A percentile compares a stretch with the other conserved stretches of the same genome.
Conservation (phyloP, 1,284 basidiomycete genomes). For the Fomitiporia mediterranea region DNA sequence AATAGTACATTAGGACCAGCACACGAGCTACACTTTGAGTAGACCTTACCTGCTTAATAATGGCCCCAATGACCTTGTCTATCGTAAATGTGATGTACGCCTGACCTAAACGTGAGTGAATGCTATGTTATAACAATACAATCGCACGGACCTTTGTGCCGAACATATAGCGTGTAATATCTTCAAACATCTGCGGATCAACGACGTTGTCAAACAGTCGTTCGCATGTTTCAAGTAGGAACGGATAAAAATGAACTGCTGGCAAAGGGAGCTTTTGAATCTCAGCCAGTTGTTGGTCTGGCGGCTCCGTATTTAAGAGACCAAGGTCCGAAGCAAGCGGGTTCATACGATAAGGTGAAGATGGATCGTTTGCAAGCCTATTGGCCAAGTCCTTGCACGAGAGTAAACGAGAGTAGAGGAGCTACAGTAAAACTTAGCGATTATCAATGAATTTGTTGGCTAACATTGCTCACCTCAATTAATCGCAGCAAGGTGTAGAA, state of each 20-base stretch:
- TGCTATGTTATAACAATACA: background rate
- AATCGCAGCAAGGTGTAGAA: conserved; percentile 86
- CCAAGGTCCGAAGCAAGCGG: conserved; percentile 34
- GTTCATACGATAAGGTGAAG: conserved; percentile 27
- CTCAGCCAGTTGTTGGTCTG: conserved; percentile 25
- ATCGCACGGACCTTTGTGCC: conserved; percentile 58
- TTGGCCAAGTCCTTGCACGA: conserved; percentile 70
- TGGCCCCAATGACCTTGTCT: conserved; percentile 87
- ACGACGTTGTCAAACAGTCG: conserved; percentile 90
- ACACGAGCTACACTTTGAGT: conserved; percentile 20
- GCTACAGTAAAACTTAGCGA: conserved; percentile 38
- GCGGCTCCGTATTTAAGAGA: conserved; percentile 25
- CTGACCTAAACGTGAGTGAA: conserved; percentile 31
- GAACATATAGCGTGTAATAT: conserved; percentile 88
- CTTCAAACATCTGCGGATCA: conserved; percentile 85
- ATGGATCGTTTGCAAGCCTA: conserved; percentile 38
- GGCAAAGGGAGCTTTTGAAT: conserved; percentile 28
- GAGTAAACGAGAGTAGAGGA: conserved; percentile 82
- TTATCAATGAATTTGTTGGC: background rate
- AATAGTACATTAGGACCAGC: background rate
- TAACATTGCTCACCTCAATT: conserved; percentile 61
- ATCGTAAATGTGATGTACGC: conserved; percentile 87
- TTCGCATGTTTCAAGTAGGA: conserved; percentile 85
- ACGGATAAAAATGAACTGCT: conserved; percentile 70
- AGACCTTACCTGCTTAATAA: conserved; percentile 81